Evolutionary conservation across 345 rosid genomes (phyloP).

Genomic region (Brassica incana): DNA sequence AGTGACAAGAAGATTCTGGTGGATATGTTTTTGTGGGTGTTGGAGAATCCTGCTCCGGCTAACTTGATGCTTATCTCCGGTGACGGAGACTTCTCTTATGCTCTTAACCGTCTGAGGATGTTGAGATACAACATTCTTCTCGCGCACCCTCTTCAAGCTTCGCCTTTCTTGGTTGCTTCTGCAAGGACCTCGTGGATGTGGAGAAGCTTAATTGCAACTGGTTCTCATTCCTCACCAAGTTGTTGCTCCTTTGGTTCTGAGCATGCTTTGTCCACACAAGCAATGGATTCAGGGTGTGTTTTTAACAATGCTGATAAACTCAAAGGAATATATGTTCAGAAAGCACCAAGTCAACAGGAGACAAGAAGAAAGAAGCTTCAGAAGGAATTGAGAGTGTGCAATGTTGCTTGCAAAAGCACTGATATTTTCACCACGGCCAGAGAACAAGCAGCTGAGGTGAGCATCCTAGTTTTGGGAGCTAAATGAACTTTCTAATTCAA

Average conservation of each 20-base stretch:
- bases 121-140: conserved; percentile 79
- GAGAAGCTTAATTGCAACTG: conserved; percentile 57
- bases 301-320: conserved; percentile 32
- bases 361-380: conserved; percentile 41
- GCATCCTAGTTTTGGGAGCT: neutral
- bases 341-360: conserved; percentile 39
- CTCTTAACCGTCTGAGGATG: conserved; percentile 82
- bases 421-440: neutral
- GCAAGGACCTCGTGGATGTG: conserved; percentile 81
- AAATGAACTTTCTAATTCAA: no score
- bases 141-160: conserved; percentile 63
- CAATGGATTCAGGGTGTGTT: conserved; percentile 31
- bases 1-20: conserved; percentile 87
- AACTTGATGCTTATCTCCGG: conserved; percentile 75
- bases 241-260: conserved; percentile 5
- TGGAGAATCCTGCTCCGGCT: conserved; percentile 81
- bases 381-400: conserved; percentile 29
- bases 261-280: conserved; percentile 37
- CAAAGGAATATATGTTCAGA: conserved; percentile 22
- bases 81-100: conserved; percentile 77
- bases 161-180: conserved; percentile 61
- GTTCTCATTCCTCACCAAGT: conserved; percentile 6
- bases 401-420: conserved; percentile 49
- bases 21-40: conserved; percentile 83
- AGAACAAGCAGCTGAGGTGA: conserved; percentile 23